A percentile compares a stretch with the other conserved stretches of the same genome.
Evolutionary conservation across 345 rosid species (phyloP).

Genomic region (Adansonia digitata): DNA sequence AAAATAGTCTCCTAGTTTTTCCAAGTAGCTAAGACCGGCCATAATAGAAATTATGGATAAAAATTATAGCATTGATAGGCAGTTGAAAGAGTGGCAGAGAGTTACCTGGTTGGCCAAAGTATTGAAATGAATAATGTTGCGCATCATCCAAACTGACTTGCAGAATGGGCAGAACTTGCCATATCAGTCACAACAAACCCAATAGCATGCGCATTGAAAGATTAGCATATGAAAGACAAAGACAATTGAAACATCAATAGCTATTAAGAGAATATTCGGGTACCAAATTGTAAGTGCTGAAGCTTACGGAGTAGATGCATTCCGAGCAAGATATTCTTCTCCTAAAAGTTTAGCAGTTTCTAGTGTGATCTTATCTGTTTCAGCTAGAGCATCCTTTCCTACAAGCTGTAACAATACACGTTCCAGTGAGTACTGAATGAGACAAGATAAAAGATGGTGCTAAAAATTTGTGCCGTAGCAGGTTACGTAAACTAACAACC

Average conservation of each 20-base stretch:
- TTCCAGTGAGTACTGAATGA: not conserved
- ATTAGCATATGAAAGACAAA: not conserved
- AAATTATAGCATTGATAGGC: not conserved
- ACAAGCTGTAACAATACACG: slow-evolving; percentile 66
- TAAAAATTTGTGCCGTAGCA: not conserved
- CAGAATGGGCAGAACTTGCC: slow-evolving; percentile 99
- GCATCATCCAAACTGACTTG: slow-evolving; percentile 99
- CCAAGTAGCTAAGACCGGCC: not conserved
- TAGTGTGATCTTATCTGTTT: slow-evolving; percentile 86
- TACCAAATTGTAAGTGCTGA: slow-evolving; percentile 6
- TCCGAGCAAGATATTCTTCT: slow-evolving; percentile 99
- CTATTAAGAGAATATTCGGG: not conserved
- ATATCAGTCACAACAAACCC: slow-evolving; percentile 47
- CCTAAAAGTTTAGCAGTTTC: slow-evolving; percentile 99
- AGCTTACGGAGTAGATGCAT: slow-evolving; percentile 96
- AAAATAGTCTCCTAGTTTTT: not conserved
- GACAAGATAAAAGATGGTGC: not conserved
- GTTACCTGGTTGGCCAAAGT: slow-evolving; percentile 95
- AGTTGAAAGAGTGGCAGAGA: not conserved
- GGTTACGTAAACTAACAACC: no score
- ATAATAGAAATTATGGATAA: not conserved
- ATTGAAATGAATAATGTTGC: slow-evolving; percentile 93
- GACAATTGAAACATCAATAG: not conserved
- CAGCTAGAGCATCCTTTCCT: slow-evolving; percentile 99
- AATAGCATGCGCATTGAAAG: not conserved